These are phyloP conservation scores for Pseudopyrenochaeta lycopersici DNA, from an alignment of 2,329 filamentous ascomycete species.

Conservation along the genomic window DNA sequence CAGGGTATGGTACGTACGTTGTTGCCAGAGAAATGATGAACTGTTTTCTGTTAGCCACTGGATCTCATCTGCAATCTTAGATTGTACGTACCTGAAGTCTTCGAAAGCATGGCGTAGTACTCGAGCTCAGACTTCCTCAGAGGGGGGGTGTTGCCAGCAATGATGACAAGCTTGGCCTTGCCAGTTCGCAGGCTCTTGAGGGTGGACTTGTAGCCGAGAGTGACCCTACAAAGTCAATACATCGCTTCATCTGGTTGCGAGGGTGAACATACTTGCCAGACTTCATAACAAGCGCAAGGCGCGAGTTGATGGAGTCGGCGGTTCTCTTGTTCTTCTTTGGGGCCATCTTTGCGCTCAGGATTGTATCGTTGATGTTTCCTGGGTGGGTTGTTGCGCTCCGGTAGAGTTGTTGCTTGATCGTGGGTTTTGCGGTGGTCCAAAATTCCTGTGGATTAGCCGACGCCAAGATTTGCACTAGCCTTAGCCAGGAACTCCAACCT, in stretches of 20 bases:
- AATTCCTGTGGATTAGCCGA: constrained; percentile 22
- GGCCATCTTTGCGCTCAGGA: constrained; percentile 65
- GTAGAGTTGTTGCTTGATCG: constrained; percentile 24
- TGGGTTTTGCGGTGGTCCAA: constrained; percentile 9
- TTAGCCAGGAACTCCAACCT: constrained; percentile 5
- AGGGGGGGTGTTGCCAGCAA: constrained; percentile 94
- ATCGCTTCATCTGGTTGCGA: not conserved
- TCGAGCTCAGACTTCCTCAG: constrained; percentile 98
- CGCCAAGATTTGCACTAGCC: constrained; percentile 27
- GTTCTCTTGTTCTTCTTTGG: constrained; percentile 86
- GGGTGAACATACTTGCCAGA: constrained; percentile 62
- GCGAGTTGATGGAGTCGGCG: constrained; percentile 77
- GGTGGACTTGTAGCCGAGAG: constrained; percentile 87
- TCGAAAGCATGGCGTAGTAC: constrained; percentile 73
- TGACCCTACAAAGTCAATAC: constrained; percentile 66
- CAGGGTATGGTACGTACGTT: constrained; percentile 77
- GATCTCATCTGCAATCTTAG: not conserved
- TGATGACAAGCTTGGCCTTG: constrained; percentile 99
- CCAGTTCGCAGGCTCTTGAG: constrained; percentile 88
- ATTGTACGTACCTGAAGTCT: constrained; percentile 67
- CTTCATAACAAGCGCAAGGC: constrained; percentile 75
- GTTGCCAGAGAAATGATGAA: constrained; percentile 98
- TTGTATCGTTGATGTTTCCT: constrained; percentile 36
- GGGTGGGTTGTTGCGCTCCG: constrained; percentile 47
- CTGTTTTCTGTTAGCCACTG: constrained; percentile 46